Base-by-base conservation (phyloP, 495 filamentous ascomycete genomes). In the Daldinia vernicosa region DNA sequence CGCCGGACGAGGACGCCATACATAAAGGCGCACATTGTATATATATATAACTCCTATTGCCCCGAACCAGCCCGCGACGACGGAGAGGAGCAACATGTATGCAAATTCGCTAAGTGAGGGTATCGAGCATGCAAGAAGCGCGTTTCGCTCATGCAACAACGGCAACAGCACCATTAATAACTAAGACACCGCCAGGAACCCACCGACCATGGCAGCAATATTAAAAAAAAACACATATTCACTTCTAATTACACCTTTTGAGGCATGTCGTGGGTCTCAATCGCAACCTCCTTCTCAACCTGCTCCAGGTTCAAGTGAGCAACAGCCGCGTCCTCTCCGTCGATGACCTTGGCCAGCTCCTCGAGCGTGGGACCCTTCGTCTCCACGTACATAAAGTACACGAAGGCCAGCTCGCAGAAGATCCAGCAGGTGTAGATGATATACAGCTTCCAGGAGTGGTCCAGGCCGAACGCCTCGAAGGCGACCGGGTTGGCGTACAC, bases 381-480 rank as follows among this genome's bases (percentile, higher is more conserved):
- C 80, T 91, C 89, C 58, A 89, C 81, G 70, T 88, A 91, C 80
- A 88, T 87, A 80, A 88, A 86, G 80, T 84, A 90, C 52, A 90
- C 86, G 43, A 89, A 86, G 52, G 74, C 35, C 54, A 89, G 73
- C 77, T 90, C 88, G 74, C 86, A 66, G 60, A 80, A 82, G 76
- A 90, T 83, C 85, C 87, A 90, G 78, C 78, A 78, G 69, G 87
- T 89, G 80, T 89, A 89, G 79, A 89, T 86, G 74, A 89, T 80
- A 74, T 88, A 89, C 62, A 89, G 84, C 74, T 85, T 86, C 88
- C 88, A 89, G 60, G 80, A 70, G 62, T 79, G 76, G 12, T 76
- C 64, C 45, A 67, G 66, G 43, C 74, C 73, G 50, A 89, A 84
- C 35, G 79, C 76, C 26, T 86, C 75, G 55, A 91, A 83, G 11